phyloP scores from a whole-genome alignment of 1,139 yeast species.

The Debaryomycetaceae sp. region DNA sequence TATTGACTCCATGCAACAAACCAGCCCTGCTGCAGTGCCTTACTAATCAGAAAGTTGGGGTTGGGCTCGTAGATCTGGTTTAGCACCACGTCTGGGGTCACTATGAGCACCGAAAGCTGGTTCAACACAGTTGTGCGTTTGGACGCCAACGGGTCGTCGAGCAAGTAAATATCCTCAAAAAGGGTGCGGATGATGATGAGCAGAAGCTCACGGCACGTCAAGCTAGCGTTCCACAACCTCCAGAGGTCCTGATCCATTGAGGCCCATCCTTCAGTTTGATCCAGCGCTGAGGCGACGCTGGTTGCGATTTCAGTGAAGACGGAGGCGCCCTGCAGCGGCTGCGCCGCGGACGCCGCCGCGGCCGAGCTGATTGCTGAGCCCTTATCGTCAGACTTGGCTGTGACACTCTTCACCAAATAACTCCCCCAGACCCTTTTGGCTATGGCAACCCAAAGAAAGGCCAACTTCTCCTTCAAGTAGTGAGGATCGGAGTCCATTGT shows the following conservation, averaged over 20 bases:
- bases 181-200: slow-evolving; percentile 76
- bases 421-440: slow-evolving; percentile 95
- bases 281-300: slow-evolving; percentile 28
- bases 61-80: slow-evolving; percentile 69
- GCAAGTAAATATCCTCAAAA: slow-evolving; percentile 88
- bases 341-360: slow-evolving; percentile 4
- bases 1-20: slow-evolving; percentile 69
- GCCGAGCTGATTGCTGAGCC: too few relatives aligned
- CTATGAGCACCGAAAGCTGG: slow-evolving; percentile 78
- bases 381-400: background rate
- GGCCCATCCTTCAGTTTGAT: slow-evolving; percentile 72
- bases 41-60: slow-evolving; percentile 54
- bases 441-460: slow-evolving; percentile 85
- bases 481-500: slow-evolving; percentile 72
- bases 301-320: slow-evolving; percentile 10
- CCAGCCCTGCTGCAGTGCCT: slow-evolving; percentile 82
- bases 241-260: slow-evolving; percentile 79
- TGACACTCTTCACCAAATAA: slow-evolving; percentile 27
- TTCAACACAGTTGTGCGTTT: slow-evolving; percentile 74
- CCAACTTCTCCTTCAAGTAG: slow-evolving; percentile 83
- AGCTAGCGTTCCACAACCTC: slow-evolving; percentile 65
- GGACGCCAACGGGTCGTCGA: slow-evolving; percentile 88
- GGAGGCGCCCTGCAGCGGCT: slow-evolving; percentile 5
- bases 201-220: slow-evolving; percentile 68
- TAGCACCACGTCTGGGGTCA: slow-evolving; percentile 67